Percentiles rank a stretch among this genome's conserved stretches.
These are phyloP conservation scores for Camellia oleifera DNA, from an alignment of 179 eudicot genomes.

Conservation along the genomic window DNA sequence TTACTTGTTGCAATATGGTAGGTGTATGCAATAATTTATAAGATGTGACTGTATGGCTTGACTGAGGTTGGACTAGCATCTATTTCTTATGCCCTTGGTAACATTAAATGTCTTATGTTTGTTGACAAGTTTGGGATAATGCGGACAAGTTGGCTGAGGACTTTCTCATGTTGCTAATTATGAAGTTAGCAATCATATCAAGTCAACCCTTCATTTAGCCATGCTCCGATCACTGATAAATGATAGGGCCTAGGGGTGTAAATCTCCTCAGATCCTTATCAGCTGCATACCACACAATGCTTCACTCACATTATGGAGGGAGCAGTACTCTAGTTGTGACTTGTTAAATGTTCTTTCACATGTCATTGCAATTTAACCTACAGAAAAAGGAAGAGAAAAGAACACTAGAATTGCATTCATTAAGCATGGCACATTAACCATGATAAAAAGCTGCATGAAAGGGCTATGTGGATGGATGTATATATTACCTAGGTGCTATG, in stretches of 20 bases:
- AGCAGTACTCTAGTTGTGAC: too few relatives aligned
- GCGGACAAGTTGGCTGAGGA: background rate
- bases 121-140: background rate
- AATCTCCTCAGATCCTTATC: too few relatives aligned
- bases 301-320: too few relatives aligned
- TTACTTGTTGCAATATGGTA: background rate
- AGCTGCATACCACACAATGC: too few relatives aligned
- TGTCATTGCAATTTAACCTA: background rate
- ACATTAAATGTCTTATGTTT: background rate
- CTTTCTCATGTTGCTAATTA: background rate
- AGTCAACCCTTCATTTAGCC: too few relatives aligned
- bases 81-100: background rate
- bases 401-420: background rate
- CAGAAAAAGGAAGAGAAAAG: background rate
- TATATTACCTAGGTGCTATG: too few relatives aligned
- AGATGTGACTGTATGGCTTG: background rate
- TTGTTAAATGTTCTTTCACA: too few relatives aligned
- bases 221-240: too few relatives aligned
- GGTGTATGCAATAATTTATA: background rate
- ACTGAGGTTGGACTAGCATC: background rate
- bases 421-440: background rate
- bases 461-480: too few relatives aligned
- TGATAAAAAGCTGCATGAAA: background rate
- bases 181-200: background rate
- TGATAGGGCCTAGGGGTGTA: too few relatives aligned